Percentiles rank a stretch among this genome's conserved stretches.
Conservation (phyloP, 176 grass and related monocot genomes). For the Musa itinerans region DNA sequence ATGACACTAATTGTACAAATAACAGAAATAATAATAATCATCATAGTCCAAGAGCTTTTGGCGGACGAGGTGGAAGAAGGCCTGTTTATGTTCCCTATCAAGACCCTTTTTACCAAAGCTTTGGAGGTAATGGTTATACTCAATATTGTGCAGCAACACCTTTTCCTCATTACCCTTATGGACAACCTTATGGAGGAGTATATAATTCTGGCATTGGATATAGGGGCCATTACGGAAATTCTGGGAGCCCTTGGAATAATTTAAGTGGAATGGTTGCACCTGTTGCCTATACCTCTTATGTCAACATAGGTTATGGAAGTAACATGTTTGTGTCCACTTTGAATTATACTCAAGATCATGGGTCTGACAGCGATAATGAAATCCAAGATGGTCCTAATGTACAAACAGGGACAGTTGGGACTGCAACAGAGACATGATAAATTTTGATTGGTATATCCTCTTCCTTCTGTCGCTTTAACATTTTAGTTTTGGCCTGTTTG, state of each 20-base stretch:
- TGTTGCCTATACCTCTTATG: background rate
- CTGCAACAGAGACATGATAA: too few relatives aligned
- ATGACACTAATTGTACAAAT: constrained; percentile 20
- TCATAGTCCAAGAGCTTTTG: constrained; percentile 13
- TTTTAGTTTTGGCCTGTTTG: background rate
- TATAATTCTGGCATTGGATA: background rate
- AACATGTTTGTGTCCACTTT: constrained; percentile 3
- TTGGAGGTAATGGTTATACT: constrained; percentile 1
- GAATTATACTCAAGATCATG: background rate
- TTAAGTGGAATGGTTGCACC: background rate
- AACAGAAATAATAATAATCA: constrained; percentile 4
- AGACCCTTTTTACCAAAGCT: constrained; percentile 1
- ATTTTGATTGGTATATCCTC: background rate
- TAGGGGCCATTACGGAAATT: background rate
- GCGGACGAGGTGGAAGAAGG: constrained; percentile 1
- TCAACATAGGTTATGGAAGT: background rate
- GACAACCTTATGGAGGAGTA: constrained; percentile 21
- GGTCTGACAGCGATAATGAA: background rate
- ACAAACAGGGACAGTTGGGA: background rate
- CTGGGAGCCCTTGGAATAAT: background rate
- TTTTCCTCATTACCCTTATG: constrained; percentile 17
- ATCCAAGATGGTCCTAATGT: background rate
- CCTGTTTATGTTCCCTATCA: constrained; percentile 18
- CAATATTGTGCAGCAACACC: constrained; percentile 24
- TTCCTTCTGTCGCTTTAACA: background rate